Base-by-base conservation (phyloP, 305 asterid genomes). In the Fraxinus velutina region DNA sequence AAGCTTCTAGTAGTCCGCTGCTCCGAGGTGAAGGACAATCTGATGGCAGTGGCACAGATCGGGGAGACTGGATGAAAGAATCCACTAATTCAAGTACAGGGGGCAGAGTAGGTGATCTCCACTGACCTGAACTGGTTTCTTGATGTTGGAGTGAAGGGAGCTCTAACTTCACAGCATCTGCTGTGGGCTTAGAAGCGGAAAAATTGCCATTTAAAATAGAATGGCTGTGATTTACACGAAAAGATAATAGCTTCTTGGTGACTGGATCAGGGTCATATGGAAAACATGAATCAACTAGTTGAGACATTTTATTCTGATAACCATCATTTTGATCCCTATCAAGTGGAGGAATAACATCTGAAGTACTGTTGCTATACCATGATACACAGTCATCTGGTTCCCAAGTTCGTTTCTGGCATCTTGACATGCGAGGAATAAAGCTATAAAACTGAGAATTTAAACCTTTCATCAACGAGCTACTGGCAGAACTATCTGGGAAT, bases 111-210 rank as follows among this genome's bases (percentile, higher is more conserved):
- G 68, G 50, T 19, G 77, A 79, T 30, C 78, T 89, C 91, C 90
- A 90, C 81, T 77, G 55, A 85, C 87, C 86, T 77, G 80, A 64
- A 78, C 68, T 76, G 70, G 88, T 83, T 79, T 83, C 88, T 81
- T 79, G 86, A 88, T 84, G 86, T 88, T 90, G 93, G 94, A 91
- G 87, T 87, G 94, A 91, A 91, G 94, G 94, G 94, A 91, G 94
- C 93, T 91, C 94, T 83, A 34, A 88, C 93, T 87, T 89, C 90
- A 83, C 88, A 88, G 87, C 92, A 81, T 87, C 86, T 60, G 84
- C 30, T 77, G 86, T 62, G 86, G 85, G 93, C 90, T 83, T 88
- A 62, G 92, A 85, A 91, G 89, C 90, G 85, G 94, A 89, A 89
- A 77, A 89, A 82, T 60, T 79, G 80, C 72, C 83, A 84, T 86